Evolutionary conservation across 352 stramenopile genomes (phyloP), one percentile per base, ranked within the genome.

Genomic region (Globisporangium sylvaticum): DNA sequence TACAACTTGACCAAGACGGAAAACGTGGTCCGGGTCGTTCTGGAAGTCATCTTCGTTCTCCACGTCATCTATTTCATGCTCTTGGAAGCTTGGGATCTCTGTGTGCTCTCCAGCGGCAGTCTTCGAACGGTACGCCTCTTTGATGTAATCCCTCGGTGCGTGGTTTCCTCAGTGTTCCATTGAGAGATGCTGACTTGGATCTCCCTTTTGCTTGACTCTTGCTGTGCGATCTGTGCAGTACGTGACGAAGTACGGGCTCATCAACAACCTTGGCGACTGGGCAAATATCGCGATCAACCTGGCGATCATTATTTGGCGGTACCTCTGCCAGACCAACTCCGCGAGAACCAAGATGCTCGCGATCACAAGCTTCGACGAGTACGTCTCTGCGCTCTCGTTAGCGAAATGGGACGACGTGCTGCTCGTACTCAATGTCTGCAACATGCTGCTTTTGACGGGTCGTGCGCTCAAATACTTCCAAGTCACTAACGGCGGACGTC

Each of bases 401-500:
- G 77, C 81, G 31, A 69, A 76, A 7, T 91, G 81, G 80, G 83
- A 91, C 64, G 77, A 87, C 42, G 70, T 87, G 27, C 64, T 91
- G 42, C 71, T 91, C 22, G 79, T 72, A 4, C 80, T 88, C 62
- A 90, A 90, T 27, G 79, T 90, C 25, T 73, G 80, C 72, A 90
- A 90, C 60, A 78, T 90, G 62, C 69, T 90, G 48, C 62, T 89
- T 3, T 67, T 90, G n/a, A 90, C 80, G 7, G 82, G 61, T 3
- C 73, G 82, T 10, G 78, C 82, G 5, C 80, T 90, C 39, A 90
- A 90, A 37, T 90, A 88, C 59, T 90, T 90, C 71, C 82, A 90
- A 58, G 74, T 90, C 46, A 90, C 80, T 0, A 88, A 83, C 62
- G 82, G 82, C 6, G 82, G 82, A 2, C 75, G 77, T 0, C 77